Evolutionary conservation across 495 filamentous ascomycete species (phyloP).

Genomic region (Podospora anserina): DNA sequence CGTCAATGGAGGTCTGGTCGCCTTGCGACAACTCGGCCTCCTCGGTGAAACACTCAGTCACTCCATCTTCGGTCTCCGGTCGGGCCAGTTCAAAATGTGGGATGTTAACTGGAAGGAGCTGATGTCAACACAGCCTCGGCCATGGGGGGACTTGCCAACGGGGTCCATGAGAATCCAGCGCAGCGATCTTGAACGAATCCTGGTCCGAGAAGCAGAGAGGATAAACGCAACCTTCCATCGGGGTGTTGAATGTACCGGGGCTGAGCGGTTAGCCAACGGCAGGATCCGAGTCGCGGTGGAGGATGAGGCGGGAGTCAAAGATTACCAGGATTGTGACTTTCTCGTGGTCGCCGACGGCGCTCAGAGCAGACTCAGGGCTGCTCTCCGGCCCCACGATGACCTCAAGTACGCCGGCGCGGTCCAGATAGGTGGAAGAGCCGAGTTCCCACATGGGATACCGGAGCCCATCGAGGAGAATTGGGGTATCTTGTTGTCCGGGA

Average conservation of each 20-base stretch:
- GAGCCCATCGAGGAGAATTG: constrained; percentile 31
- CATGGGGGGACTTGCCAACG: constrained; percentile 19
- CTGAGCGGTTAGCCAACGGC: constrained; percentile 18
- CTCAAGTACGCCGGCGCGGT: constrained; percentile 35
- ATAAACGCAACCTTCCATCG: constrained; percentile 21
- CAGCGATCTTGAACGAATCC: constrained; percentile 24
- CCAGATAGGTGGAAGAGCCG: constrained; percentile 29
- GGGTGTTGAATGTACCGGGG: constrained; percentile 24
- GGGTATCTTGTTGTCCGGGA: constrained; percentile 32
- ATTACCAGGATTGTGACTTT: constrained; percentile 35
- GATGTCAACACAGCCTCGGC: constrained; percentile 21
- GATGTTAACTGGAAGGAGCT: constrained; percentile 25
- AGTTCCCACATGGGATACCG: constrained; percentile 28
- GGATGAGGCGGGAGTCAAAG: constrained; percentile 10
- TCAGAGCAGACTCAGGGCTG: constrained; percentile 37
- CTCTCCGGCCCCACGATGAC: constrained; percentile 34
- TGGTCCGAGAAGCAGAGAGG: constrained; percentile 24
- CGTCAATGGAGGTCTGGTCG: constrained; percentile 22
- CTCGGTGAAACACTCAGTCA: constrained; percentile 20
- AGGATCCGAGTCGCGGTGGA: constrained; percentile 13
- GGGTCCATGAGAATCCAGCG: constrained; percentile 26
- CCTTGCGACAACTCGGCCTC: constrained; percentile 27
- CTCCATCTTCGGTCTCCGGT: constrained; percentile 17
- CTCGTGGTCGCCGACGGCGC: constrained; percentile 41
- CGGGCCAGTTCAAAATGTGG: constrained; percentile 31